Conservation (phyloP, 2,329 filamentous ascomycete species). For the Thermomyces lanuginosus region DNA sequence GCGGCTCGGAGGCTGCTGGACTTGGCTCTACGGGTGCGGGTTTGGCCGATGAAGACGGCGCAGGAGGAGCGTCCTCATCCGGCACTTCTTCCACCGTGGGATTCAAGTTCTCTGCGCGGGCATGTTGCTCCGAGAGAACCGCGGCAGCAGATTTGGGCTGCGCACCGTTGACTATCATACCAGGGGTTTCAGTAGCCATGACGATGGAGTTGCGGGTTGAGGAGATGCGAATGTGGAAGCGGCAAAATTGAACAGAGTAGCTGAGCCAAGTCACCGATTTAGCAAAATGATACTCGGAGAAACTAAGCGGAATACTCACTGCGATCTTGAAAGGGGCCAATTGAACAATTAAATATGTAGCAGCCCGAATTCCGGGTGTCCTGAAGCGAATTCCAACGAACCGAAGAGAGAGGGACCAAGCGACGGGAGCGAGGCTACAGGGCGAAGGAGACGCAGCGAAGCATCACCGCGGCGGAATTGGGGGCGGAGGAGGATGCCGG, state of each 20-base stretch:
- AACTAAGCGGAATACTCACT: neutral
- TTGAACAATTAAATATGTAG: neutral
- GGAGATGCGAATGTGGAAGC: neutral
- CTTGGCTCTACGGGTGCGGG: conserved; percentile 8
- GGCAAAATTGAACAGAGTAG: conserved; percentile 1
- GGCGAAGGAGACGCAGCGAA: conserved; percentile 1
- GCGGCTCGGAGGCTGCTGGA: neutral
- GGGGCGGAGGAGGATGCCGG: neutral
- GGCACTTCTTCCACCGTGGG: conserved; percentile 63
- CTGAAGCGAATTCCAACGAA: neutral
- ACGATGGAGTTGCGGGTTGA: conserved; percentile 4
- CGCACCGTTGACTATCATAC: conserved; percentile 17
- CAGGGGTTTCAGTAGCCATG: conserved; percentile 21
- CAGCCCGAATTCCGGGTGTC: neutral
- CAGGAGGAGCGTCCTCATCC: conserved; percentile 59
- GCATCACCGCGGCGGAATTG: neutral
- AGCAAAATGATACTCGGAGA: neutral
- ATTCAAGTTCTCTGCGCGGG: conserved; percentile 37
- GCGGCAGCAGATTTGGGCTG: conserved; percentile 33
- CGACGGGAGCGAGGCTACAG: neutral
- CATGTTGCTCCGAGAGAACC: conserved; percentile 37
- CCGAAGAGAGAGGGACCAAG: neutral
- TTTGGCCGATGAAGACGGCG: conserved; percentile 29
- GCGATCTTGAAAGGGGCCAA: neutral
- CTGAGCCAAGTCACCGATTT: neutral